Evolutionary conservation across 345 rosid genomes (phyloP).

Genomic region (Citrus mangshanensis): DNA sequence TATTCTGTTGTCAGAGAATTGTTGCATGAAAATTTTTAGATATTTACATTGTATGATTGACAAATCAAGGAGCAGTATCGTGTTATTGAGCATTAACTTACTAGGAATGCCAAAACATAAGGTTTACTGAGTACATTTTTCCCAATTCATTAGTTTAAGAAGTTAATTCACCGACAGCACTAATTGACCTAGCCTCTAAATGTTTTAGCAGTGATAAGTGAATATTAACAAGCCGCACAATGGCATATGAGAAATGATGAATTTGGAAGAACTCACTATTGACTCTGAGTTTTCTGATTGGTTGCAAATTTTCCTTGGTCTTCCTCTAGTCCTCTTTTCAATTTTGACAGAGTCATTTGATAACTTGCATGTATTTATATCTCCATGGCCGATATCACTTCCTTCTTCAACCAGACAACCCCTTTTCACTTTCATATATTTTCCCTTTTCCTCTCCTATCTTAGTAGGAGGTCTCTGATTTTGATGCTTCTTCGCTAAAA

Average conservation of each 20-base stretch:
- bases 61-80: background rate
- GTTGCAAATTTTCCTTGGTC: slow-evolving; percentile 19
- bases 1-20: background rate
- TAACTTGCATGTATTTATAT: background rate
- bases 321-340: slow-evolving; percentile 26
- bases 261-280: slow-evolving; percentile 29
- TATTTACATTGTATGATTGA: background rate
- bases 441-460: slow-evolving; percentile 10
- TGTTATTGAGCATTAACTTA: background rate
- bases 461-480: background rate
- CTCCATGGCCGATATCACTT: background rate
- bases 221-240: background rate
- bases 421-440: slow-evolving; percentile 1
- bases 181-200: background rate
- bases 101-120: background rate
- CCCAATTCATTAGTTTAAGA: background rate
- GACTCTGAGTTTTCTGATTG: slow-evolving; percentile 19
- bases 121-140: background rate
- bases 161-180: background rate
- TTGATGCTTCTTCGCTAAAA: background rate
- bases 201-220: background rate
- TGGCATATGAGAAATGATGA: slow-evolving; percentile 2
- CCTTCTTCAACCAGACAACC: background rate
- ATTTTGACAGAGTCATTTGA: background rate
- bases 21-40: background rate